Base-by-base conservation (phyloP, 2,329 filamentous ascomycete genomes). In the Alternaria hordeiaustralica region DNA sequence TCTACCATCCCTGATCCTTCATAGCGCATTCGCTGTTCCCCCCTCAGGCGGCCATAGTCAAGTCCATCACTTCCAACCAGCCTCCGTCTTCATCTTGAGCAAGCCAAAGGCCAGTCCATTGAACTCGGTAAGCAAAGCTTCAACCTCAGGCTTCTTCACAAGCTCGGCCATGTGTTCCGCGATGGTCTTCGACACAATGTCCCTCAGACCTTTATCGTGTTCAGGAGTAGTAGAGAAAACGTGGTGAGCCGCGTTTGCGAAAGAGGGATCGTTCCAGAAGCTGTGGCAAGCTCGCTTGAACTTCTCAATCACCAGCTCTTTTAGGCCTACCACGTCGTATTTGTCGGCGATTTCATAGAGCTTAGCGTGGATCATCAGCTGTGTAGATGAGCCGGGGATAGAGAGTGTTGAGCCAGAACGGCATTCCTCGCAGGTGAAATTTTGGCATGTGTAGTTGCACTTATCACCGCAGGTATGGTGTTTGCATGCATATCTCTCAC, bases 271-370 rank as follows among this genome's bases (percentile, higher is more conserved):
- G 6, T 49, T 7, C n/a, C 21, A 55, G n/a, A 25, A 44, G 6
- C 25, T 6, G 1, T 21, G 2, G 51, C 50, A 56, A 3, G 44
- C 45, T 12, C 23, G 8, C 2, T 6, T 18, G n/a, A 56, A 61
- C 18, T 61, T 61, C 12, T 61, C 33, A 0, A 2, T 1, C 4
- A 23, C 43, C 1, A 62, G 47, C 2, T 50, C 55, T 20, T 62
- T 59, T 3, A 62, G 30, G 1, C 55, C 55, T 1, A 7, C 12
- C 1, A 54, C 55, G 18, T 55, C 8, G 23, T 58, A 62, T 5
- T 63, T 59, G n/a, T 63, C 60, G 9, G 49, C 43, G 2, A 59
- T 28, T 3, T 51, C 55, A 18, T 59, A 63, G 20, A 63, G 28
- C 5, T 55, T 30, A n/a, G 41, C 18, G 12, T 59, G 55, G 2